Evolutionary conservation across 2,329 filamentous ascomycete species (phyloP), one percentile per base, ranked within the genome.

Genomic region (Aspergillus japonicus): DNA sequence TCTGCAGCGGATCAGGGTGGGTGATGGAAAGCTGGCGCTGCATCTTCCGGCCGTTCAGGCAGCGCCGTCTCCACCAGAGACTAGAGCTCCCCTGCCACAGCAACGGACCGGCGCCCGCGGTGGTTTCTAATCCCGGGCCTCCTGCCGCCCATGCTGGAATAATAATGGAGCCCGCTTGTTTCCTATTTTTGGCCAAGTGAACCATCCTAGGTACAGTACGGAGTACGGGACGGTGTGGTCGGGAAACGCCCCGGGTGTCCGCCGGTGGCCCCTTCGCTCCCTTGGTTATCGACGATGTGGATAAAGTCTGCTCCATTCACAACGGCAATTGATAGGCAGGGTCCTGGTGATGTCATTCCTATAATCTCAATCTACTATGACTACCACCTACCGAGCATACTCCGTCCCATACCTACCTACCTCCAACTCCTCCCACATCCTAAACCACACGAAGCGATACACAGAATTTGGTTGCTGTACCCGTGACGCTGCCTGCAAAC

Each of bases 61-160:
- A 64, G 58, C 61, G 52, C 54, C 66, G 63, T 70, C 68, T 68
- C 71, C 71, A 71, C 71, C 57, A 16, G 11, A 35, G 31, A 54
- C 33, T 16, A 16, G 11, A 35, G 54, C 66, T 67, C 66, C 58
- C 66, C 67, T 73, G 72, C 71, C 71, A 72, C 66, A 72, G 72
- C 72, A 74, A 74, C 71, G 56, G 63, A 55, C 52, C 42, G 52
- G 58, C 50, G 47, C 55, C 54, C n/a, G 50, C 39, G 16, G 16
- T 44, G 59, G 29, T 33, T 49, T 35, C 44, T 50, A 44, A 51
- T n/a, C 50, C 14, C 33, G 33, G 33, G 33, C 14, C 47, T 53
- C 62, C 64, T 64, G 59, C 64, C 64, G 54, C 59, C 59, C 58
- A 23, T 56, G 51, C 7, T 33, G 52, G 49, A 23, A 54, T 29